These are phyloP conservation scores for Ganoderma sp. DNA, from an alignment of 1,284 basidiomycete genomes.

Conservation along the genomic window DNA sequence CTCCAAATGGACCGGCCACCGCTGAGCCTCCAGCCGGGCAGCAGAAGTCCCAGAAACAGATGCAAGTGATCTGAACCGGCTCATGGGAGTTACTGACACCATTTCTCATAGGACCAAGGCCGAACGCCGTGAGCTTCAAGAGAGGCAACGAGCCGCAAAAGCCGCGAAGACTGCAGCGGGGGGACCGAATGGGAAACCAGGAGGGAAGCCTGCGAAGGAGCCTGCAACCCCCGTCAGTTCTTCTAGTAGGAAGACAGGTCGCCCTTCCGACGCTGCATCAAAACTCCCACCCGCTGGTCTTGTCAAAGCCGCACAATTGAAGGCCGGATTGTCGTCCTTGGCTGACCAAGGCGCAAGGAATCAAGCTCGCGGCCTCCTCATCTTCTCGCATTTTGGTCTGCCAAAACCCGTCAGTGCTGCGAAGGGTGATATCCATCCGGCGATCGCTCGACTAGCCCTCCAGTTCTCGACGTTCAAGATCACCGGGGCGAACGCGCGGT, in stretches of 20 bases:
- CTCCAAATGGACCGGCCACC: conserved; percentile 32
- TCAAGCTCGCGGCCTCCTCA: conserved; percentile 63
- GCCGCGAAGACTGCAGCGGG: conserved; percentile 42
- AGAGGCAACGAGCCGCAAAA: conserved; percentile 81
- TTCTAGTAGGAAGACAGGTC: conserved; percentile 30
- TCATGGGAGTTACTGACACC: conserved; percentile 43
- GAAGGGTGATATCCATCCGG: conserved; percentile 85
- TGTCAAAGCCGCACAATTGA: conserved; percentile 31
- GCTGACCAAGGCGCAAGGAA: conserved; percentile 27
- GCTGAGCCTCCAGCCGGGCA: conserved; percentile 37
- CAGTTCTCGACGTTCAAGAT: conserved; percentile 88
- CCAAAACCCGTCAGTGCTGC: conserved; percentile 64
- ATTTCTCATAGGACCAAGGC: conserved; percentile 62
- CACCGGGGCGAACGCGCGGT: conserved; percentile 86
- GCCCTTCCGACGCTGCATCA: conserved; percentile 31
- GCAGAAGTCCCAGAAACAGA: conserved; percentile 56
- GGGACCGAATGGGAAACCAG: conserved; percentile 32
- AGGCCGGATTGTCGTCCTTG: conserved; percentile 28
- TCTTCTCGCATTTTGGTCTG: conserved; percentile 83
- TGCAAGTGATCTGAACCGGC: conserved; percentile 27
- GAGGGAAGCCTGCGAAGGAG: conserved; percentile 21
- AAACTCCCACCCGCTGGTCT: conserved; percentile 28
- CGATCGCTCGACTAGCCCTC: conserved; percentile 77
- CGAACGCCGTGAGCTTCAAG: conserved; percentile 80
- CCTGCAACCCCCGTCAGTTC: conserved; percentile 16